A percentile compares a stretch with the other conserved stretches of the same genome.
phyloP scores from a whole-genome alignment of 176 grass and related monocot species.

The Phragmites australis region DNA sequence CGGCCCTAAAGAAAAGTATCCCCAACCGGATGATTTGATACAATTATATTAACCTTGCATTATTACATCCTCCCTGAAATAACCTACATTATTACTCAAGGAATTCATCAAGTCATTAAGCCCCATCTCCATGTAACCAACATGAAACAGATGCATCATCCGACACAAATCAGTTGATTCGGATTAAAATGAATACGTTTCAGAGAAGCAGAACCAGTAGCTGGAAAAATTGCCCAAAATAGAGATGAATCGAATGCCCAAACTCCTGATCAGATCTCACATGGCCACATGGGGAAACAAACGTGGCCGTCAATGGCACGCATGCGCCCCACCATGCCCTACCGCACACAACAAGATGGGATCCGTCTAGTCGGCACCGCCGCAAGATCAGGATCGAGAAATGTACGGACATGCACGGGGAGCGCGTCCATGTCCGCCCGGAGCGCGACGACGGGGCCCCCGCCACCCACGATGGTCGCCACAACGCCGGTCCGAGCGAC shows the following conservation, averaged over 20 bases:
- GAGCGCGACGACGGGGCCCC: conserved; percentile 53
- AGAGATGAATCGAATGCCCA: background rate
- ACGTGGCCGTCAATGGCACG: too few species aligned
- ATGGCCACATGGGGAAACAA: too few species aligned
- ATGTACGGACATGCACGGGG: conserved; percentile 53
- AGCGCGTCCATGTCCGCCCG: conserved; percentile 89
- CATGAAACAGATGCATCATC: background rate
- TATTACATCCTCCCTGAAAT: background rate
- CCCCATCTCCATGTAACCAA: background rate
- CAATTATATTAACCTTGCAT: background rate
- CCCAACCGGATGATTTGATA: too few species aligned
- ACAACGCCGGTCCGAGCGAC: conserved; percentile 65
- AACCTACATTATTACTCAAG: background rate
- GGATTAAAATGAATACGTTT: background rate
- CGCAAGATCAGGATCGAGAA: too few species aligned
- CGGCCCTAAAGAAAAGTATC: too few species aligned
- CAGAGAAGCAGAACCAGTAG: background rate
- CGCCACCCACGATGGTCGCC: conserved; percentile 42
- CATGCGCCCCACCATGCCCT: too few species aligned
- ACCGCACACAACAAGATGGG: background rate
- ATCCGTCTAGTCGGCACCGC: background rate
- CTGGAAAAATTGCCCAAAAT: background rate
- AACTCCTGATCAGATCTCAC: background rate
- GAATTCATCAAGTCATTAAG: background rate
- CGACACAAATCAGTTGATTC: background rate